Evolutionary conservation across 305 asterid genomes (phyloP).

Genomic region (Fraxinus ornus): DNA sequence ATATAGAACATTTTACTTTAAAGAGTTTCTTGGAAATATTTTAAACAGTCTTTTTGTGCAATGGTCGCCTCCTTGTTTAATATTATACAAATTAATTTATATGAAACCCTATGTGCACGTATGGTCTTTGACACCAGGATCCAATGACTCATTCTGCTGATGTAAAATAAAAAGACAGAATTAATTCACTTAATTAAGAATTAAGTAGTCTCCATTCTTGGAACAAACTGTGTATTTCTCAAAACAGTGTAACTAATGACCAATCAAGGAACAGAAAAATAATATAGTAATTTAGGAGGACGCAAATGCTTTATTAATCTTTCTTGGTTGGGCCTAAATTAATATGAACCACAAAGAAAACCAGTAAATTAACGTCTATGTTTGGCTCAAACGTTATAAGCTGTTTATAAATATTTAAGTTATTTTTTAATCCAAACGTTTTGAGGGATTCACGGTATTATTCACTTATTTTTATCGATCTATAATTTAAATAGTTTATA

Average conservation of each 20-base stretch:
- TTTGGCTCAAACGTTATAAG: neutral
- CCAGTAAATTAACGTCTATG: neutral
- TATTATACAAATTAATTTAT: neutral
- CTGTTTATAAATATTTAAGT: neutral
- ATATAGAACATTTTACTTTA: too few relatives aligned
- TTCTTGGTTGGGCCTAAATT: constrained; percentile 41
- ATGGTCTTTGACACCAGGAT: constrained; percentile 14
- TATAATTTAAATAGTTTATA: too few relatives aligned
- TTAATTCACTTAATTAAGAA: neutral
- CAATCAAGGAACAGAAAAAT: constrained; percentile 21
- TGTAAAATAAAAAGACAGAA: constrained; percentile 17
- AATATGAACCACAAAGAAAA: constrained; percentile 36
- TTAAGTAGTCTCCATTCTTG: constrained; percentile 14
- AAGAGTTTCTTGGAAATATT: too few relatives aligned
- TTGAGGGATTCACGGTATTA: neutral
- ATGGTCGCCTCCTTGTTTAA: neutral
- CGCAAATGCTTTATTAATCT: constrained; percentile 19
- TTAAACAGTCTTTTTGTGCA: neutral
- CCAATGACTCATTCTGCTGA: constrained; percentile 36
- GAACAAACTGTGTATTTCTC: constrained; percentile 7
- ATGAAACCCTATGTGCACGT: neutral
- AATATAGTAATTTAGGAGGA: constrained; percentile 12
- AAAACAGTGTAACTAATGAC: constrained; percentile 18
- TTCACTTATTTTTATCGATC: neutral
- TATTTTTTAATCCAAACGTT: too few relatives aligned